phyloP scores from a whole-genome alignment of 73 alveolate species.

The Symbiodinium pilosum region DNA sequence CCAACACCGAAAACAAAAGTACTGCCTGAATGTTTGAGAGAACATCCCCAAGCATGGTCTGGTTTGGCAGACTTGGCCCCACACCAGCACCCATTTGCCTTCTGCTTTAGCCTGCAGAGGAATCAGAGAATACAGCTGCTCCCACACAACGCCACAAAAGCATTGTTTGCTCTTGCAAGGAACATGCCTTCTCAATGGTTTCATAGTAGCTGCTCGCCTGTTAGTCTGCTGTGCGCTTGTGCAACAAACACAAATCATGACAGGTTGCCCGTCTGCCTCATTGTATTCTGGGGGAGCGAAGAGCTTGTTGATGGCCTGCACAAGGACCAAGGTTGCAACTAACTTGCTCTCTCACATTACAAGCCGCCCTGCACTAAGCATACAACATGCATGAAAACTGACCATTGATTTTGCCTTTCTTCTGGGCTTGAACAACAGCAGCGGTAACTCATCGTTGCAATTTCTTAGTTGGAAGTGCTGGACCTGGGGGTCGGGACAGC shows the following conservation, averaged over 20 bases:
- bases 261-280: neutral
- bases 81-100: conserved; percentile 81
- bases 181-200: conserved; percentile 57
- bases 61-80: conserved; percentile 12
- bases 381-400: no score
- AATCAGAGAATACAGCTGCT: neutral
- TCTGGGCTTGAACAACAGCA: no score
- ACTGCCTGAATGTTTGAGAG: no score
- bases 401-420: no score
- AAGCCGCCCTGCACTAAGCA: no score
- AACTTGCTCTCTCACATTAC: no score
- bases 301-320: conserved; percentile 71
- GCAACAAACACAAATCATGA: neutral
- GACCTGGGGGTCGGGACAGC: no score
- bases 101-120: conserved; percentile 12
- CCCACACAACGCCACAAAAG: neutral
- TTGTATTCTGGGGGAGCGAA: conserved; percentile 82
- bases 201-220: conserved; percentile 84
- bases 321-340: neutral
- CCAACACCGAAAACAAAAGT: no score
- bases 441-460: no score
- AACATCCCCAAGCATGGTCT: no score
- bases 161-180: no score
- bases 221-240: neutral
- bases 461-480: no score